These are phyloP conservation scores for Escallonia rubra DNA, from an alignment of 129 eudicot species.

Conservation along the genomic window DNA sequence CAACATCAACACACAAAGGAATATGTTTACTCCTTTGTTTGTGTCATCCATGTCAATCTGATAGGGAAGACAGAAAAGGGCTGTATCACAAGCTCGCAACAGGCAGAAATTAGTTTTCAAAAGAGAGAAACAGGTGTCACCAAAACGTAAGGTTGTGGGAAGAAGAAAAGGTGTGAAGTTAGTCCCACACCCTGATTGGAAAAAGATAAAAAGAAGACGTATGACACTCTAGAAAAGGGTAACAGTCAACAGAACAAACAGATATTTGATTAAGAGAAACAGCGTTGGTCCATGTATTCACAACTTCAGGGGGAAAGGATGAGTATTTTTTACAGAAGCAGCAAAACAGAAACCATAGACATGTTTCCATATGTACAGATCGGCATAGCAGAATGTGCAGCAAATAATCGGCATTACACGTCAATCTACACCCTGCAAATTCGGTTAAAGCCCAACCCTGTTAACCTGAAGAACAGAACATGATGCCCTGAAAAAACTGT, in stretches of 20 bases:
- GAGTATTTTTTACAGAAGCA: conserved; percentile 34
- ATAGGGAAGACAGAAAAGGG: too few relatives aligned
- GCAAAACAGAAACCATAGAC: background rate
- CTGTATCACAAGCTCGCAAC: background rate
- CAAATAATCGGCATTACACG: background rate
- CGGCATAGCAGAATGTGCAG: conserved; percentile 13
- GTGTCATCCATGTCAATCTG: too few relatives aligned
- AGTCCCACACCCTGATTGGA: too few relatives aligned
- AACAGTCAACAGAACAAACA: background rate
- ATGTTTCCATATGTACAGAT: conserved; percentile 6
- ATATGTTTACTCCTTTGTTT: too few relatives aligned
- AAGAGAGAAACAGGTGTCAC: conserved; percentile 3
- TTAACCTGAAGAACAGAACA: background rate
- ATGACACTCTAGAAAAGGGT: background rate
- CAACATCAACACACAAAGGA: too few relatives aligned
- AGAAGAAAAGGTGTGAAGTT: too few relatives aligned
- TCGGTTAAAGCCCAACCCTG: background rate
- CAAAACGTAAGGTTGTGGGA: too few relatives aligned
- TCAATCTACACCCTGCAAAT: background rate
- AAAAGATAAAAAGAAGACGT: too few relatives aligned
- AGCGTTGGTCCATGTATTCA: background rate
- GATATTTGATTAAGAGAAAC: background rate
- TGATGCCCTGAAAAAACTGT: conserved; percentile 7
- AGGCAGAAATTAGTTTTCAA: background rate
- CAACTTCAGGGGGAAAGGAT: background rate